Evolutionary conservation across 2,329 filamentous ascomycete species (phyloP).

Genomic region (Phaeosphaeriaceae sp.): DNA sequence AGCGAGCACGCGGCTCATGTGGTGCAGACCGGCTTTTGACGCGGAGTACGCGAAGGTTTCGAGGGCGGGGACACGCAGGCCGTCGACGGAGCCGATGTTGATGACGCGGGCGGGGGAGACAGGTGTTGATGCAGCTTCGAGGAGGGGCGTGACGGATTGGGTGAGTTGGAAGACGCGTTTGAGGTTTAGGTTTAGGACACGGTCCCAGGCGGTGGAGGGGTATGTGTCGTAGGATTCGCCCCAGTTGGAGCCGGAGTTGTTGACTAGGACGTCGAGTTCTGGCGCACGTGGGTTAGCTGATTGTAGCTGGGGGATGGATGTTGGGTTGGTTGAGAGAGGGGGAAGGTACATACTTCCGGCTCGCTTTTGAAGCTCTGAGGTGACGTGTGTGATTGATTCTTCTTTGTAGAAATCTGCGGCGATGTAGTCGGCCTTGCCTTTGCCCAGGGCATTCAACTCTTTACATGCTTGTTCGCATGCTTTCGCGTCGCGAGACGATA

Average conservation of each 20-base stretch:
- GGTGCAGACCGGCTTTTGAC: slow-evolving; percentile 68
- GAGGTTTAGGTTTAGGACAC: slow-evolving; percentile 66
- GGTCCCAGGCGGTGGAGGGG: slow-evolving; percentile 60
- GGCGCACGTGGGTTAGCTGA: slow-evolving; percentile 8
- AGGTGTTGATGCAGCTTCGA: slow-evolving; percentile 58
- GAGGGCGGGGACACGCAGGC: slow-evolving; percentile 63
- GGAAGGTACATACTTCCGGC: slow-evolving; percentile 52
- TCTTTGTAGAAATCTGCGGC: slow-evolving; percentile 69
- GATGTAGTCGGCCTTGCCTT: slow-evolving; percentile 65
- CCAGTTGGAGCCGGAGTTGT: slow-evolving; percentile 72
- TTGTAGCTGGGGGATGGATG: not conserved
- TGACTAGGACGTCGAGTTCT: slow-evolving; percentile 67
- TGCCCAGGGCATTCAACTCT: slow-evolving; percentile 62
- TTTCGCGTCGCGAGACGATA: slow-evolving; percentile 69
- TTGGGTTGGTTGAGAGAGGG: not conserved
- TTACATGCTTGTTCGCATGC: slow-evolving; percentile 65
- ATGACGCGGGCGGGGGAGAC: slow-evolving; percentile 64
- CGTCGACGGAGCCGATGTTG: slow-evolving; percentile 70
- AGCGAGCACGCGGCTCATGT: slow-evolving; percentile 69
- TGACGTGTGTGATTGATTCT: slow-evolving; percentile 63
- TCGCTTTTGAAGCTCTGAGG: slow-evolving; percentile 60
- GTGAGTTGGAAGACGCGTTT: slow-evolving; percentile 71
- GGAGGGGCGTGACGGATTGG: slow-evolving; percentile 66
- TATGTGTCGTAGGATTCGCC: slow-evolving; percentile 65
- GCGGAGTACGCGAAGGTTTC: slow-evolving; percentile 67